Evolutionary conservation across 1,139 yeast species (phyloP), one percentile per base, ranked within the genome.

Genomic region (Kurtzmaniella quercitrusa): DNA sequence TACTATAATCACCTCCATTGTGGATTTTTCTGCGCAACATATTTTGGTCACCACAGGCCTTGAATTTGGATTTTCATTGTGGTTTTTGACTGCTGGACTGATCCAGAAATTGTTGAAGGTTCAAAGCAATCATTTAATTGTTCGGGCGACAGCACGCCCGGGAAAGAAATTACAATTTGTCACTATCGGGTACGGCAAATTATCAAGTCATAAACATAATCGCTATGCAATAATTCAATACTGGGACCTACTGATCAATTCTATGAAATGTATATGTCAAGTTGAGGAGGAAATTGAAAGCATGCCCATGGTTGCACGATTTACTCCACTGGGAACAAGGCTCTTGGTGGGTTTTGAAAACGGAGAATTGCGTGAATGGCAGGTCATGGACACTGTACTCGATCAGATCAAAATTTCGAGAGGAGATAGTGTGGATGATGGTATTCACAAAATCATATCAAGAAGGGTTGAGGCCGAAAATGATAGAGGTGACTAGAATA

Each of bases 181-280:
- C 1, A 60, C 74, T 1, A 70, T 74, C 19, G 81, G 80, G 4
- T 66, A 75, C 42, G 55, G 12, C 45, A 14, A 38, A 40, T 20
- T 41, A 45, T 23, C 18, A 45, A 22, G 26, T 48, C 34, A 30
- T 8, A 20, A 34, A 20, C 23, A 19, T 19, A 19, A 34, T 19
- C 19, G 20, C 5, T 19, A 47, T 1, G 68, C 80, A 0, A 51
- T 61, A 12, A 52, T 81, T n/a, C 78, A 78, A 44, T 59, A 78
- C 18, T 82, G 85, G 85, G 80, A 82, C 52, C 56, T 82, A 33
- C 53, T 58, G 6, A 54, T 49, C 12, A 68, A 63, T 45, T 41
- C 66, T 2, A 72, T 73, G 44, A 57, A 60, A 9, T 78, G 16
- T 19, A 20, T 34, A 12, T 34, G 15, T 19, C 19, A 11, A 12